Percentiles rank a stretch among this genome's conserved stretches.
Evolutionary conservation across 352 stramenopile genomes (phyloP).

Genomic region (Pythium scleroteichum): DNA sequence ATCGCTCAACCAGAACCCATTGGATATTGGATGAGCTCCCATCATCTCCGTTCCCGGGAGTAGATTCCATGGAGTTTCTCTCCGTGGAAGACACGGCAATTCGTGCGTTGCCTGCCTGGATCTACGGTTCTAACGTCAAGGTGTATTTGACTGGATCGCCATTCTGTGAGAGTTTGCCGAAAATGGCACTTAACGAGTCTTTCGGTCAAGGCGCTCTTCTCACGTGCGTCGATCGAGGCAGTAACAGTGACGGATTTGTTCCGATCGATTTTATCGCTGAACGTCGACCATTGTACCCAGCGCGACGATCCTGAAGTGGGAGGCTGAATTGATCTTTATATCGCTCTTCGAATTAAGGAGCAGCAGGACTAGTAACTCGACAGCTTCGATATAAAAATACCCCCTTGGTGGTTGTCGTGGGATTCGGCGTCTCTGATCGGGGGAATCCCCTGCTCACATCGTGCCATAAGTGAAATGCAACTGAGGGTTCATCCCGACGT

Average conservation of each 20-base stretch:
- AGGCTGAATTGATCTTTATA: too few species aligned
- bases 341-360: too few species aligned
- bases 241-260: neutral
- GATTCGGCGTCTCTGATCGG: too few species aligned
- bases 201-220: neutral
- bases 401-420: too few species aligned
- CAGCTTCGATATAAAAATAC: too few species aligned
- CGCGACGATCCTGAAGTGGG: neutral
- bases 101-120: neutral
- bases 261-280: constrained; percentile 6
- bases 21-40: neutral
- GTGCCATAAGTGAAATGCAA: neutral
- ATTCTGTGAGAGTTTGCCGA: neutral
- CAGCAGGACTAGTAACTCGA: too few species aligned
- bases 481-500: neutral
- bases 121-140: neutral
- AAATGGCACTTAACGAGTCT: neutral
- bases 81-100: constrained; percentile 1
- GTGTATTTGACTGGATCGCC: neutral
- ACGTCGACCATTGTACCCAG: neutral
- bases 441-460: too few species aligned
- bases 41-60: neutral
- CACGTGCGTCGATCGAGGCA: neutral
- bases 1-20: neutral
- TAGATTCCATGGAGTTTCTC: neutral